Conservation (phyloP, 2,329 filamentous ascomycete genomes). For the Colletotrichum incanum region DNA sequence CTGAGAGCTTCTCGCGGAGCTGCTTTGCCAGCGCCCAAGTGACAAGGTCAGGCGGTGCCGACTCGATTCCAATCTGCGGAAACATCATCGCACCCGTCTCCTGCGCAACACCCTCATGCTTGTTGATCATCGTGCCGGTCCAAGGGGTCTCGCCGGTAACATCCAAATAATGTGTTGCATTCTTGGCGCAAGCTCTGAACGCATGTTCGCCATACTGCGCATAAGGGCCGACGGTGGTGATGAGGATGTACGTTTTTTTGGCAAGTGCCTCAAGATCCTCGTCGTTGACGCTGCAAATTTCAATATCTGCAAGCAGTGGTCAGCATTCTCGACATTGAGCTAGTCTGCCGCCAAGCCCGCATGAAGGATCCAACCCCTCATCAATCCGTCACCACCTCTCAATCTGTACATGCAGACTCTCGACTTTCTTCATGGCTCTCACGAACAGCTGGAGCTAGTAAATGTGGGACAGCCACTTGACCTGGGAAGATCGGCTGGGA, state of each 20-base stretch:
- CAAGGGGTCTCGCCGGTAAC: slow-evolving; percentile 74
- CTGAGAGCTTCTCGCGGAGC: slow-evolving; percentile 65
- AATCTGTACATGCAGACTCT: background rate
- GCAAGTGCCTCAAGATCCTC: slow-evolving; percentile 64
- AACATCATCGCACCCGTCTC: slow-evolving; percentile 72
- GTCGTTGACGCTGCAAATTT: slow-evolving; percentile 65
- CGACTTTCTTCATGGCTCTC: background rate
- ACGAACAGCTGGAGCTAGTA: background rate
- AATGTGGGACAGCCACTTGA: background rate
- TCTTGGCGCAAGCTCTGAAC: slow-evolving; percentile 74
- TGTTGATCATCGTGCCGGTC: slow-evolving; percentile 72
- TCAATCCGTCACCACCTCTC: background rate
- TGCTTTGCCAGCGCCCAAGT: slow-evolving; percentile 68
- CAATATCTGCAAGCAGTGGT: slow-evolving; percentile 60
- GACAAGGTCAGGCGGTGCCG: slow-evolving; percentile 72
- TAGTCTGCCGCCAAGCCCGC: slow-evolving; percentile 11
- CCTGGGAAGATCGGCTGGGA: background rate
- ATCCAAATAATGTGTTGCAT: slow-evolving; percentile 77
- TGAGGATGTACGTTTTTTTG: slow-evolving; percentile 70
- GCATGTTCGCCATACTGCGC: slow-evolving; percentile 69
- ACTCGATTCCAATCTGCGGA: slow-evolving; percentile 75
- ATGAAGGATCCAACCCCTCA: slow-evolving; percentile 12
- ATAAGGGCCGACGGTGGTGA: slow-evolving; percentile 75
- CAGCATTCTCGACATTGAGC: slow-evolving; percentile 13
- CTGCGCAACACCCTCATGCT: slow-evolving; percentile 69